A percentile compares a stretch with the other conserved stretches of the same genome.
Evolutionary conservation across 306 rosid species (phyloP).

Genomic region (Ceratonia siliqua): DNA sequence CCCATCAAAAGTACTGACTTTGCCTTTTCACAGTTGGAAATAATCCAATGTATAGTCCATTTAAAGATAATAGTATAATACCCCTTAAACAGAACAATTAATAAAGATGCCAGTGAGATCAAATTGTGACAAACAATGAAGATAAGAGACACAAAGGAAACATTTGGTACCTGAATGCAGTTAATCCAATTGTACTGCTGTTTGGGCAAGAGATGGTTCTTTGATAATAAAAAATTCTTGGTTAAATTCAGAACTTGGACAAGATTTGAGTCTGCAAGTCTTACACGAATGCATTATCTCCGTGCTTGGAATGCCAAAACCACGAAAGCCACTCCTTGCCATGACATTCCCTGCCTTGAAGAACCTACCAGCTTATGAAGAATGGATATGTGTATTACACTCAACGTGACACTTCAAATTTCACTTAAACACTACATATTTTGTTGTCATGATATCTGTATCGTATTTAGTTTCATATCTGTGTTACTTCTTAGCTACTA

Average conservation of each 20-base stretch:
- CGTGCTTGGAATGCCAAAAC: constrained; percentile 32
- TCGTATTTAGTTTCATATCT: too few species aligned
- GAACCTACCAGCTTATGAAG: constrained; percentile 11
- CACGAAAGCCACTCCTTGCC: constrained; percentile 33
- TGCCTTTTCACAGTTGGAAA: constrained; percentile 29
- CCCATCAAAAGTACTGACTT: constrained; percentile 34
- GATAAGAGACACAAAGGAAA: constrained; percentile 27
- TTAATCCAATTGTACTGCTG: constrained; percentile 23
- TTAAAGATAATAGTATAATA: constrained; percentile 18
- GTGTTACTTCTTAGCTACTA: too few species aligned
- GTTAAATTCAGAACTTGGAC: background rate
- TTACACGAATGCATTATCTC: constrained; percentile 13
- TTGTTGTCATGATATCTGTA: too few species aligned
- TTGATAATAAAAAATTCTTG: background rate
- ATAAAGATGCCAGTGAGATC: constrained; percentile 18
- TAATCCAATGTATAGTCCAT: constrained; percentile 36
- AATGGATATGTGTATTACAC: too few species aligned
- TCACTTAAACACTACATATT: too few species aligned
- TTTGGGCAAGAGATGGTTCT: constrained; percentile 6
- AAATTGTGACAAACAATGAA: constrained; percentile 12
- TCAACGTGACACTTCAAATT: too few species aligned
- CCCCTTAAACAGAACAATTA: constrained; percentile 23
- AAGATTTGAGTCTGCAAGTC: constrained; percentile 23
- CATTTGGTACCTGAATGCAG: constrained; percentile 8
- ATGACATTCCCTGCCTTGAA: constrained; percentile 27